Evolutionary conservation across 805 yeast genomes (phyloP).

Genomic region (Cyberlindnera samutprakarnensis): DNA sequence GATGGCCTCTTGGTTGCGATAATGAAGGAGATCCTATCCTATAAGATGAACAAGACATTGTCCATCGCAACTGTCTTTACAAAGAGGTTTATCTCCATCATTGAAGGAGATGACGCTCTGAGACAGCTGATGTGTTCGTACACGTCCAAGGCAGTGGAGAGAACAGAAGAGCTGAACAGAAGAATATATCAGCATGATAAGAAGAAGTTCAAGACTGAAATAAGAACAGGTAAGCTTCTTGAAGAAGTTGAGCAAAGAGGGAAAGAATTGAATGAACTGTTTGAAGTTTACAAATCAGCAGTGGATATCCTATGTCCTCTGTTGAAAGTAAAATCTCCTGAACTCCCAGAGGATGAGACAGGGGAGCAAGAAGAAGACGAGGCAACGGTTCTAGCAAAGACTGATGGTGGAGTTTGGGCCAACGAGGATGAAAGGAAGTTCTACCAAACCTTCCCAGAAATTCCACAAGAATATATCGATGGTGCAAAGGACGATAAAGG

Average conservation of each 20-base stretch:
- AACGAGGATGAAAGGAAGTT: slow-evolving; percentile 57
- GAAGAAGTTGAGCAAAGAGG: slow-evolving; percentile 32
- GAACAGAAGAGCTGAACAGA: slow-evolving; percentile 29
- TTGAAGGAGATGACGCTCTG: slow-evolving; percentile 24
- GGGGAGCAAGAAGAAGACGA: slow-evolving; percentile 19
- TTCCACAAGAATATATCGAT: slow-evolving; percentile 28
- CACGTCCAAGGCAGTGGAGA: slow-evolving; percentile 33
- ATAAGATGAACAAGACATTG: slow-evolving; percentile 28
- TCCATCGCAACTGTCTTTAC: slow-evolving; percentile 40
- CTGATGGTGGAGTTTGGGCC: slow-evolving; percentile 47
- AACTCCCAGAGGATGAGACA: slow-evolving; percentile 23
- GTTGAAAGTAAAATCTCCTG: slow-evolving; percentile 32
- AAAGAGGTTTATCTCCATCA: slow-evolving; percentile 34
- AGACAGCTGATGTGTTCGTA: slow-evolving; percentile 31
- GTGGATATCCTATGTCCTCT: slow-evolving; percentile 36
- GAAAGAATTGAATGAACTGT: slow-evolving; percentile 26
- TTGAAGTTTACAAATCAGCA: slow-evolving; percentile 37
- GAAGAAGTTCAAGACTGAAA: slow-evolving; percentile 45
- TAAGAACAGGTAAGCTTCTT: slow-evolving; percentile 55
- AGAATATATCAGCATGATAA: slow-evolving; percentile 28
- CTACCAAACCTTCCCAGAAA: slow-evolving; percentile 47
- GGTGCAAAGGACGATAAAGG: slow-evolving; percentile 21
- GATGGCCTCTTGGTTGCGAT: slow-evolving; percentile 36
- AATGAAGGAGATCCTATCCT: slow-evolving; percentile 37
- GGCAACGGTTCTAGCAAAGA: slow-evolving; percentile 22